Evolutionary conservation across 2,329 filamentous ascomycete genomes (phyloP).

Genomic region (Drechmeria coniospora): DNA sequence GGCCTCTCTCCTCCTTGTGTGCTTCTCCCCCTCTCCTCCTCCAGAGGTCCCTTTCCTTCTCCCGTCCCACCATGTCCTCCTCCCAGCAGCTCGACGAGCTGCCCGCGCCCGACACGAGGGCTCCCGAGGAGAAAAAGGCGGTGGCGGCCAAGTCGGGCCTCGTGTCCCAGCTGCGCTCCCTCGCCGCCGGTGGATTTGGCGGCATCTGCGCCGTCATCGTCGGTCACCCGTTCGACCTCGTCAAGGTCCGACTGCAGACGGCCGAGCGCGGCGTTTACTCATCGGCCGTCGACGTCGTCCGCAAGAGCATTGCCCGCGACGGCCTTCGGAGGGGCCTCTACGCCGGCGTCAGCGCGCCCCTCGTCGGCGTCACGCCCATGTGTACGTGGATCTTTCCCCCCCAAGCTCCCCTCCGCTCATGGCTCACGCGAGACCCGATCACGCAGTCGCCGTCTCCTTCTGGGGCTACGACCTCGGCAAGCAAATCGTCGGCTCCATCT

Average conservation of each 20-base stretch:
- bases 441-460: constrained; percentile 50
- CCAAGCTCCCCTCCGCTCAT: not conserved
- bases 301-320: constrained; percentile 75
- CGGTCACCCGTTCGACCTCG: constrained; percentile 91
- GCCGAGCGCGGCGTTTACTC: constrained; percentile 87
- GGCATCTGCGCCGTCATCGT: constrained; percentile 89
- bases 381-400: constrained; percentile 45
- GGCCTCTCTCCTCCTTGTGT: not conserved
- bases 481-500: constrained; percentile 57
- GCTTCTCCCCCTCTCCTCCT: not conserved
- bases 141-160: constrained; percentile 19
- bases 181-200: constrained; percentile 81
- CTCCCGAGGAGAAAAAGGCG: constrained; percentile 24
- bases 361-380: constrained; percentile 96
- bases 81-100: no score
- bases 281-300: constrained; percentile 80
- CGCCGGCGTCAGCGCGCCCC: constrained; percentile 87
- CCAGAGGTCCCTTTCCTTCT: not conserved
- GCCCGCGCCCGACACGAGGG: no score
- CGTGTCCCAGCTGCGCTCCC: constrained; percentile 52
- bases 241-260: constrained; percentile 95
- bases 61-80: constrained; percentile 2
- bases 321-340: constrained; percentile 72
- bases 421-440: not conserved
- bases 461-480: constrained; percentile 96